phyloP scores from a whole-genome alignment of 192 early-diverging fungal species.

The Gonapodya prolifera region DNA sequence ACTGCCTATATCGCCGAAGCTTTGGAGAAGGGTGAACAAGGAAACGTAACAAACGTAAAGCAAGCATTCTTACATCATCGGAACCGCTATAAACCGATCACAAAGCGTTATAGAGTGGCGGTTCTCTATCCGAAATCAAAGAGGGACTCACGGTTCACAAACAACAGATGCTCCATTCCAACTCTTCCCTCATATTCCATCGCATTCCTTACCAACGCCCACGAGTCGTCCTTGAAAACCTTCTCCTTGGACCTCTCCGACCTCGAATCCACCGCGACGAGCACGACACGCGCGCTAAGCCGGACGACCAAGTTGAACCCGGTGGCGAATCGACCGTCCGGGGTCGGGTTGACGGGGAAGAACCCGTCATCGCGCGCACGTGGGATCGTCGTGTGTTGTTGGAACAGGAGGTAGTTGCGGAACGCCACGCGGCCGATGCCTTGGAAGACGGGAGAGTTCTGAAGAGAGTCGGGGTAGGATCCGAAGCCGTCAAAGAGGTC shows the following conservation, averaged over 20 bases:
- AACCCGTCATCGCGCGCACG: constrained; percentile 12
- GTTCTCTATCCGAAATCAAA: constrained; percentile 16
- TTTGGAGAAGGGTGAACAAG: not conserved
- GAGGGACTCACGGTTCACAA: not conserved
- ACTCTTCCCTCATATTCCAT: constrained; percentile 35
- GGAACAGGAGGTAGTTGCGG: constrained; percentile 73
- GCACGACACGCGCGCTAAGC: constrained; percentile 48
- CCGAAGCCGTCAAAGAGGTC: constrained; percentile 80
- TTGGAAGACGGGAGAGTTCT: constrained; percentile 51
- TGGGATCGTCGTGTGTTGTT: constrained; percentile 56
- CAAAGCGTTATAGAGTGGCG: too few species aligned
- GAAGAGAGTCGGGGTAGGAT: constrained; percentile 64
- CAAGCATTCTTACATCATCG: not conserved
- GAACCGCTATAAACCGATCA: too few species aligned
- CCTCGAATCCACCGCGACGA: constrained; percentile 58
- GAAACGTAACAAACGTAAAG: not conserved
- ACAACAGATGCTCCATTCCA: constrained; percentile 48
- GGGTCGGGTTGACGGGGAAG: constrained; percentile 12
- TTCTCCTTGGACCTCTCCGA: constrained; percentile 52
- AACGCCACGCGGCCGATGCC: constrained; percentile 58
- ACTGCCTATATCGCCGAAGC: not conserved
- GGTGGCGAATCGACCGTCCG: constrained; percentile 36
- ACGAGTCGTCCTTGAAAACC: constrained; percentile 44
- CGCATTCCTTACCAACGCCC: constrained; percentile 40
- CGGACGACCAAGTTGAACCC: constrained; percentile 52